Conservation (phyloP, 441 rosid species). For the Dalechampia spathulata region DNA sequence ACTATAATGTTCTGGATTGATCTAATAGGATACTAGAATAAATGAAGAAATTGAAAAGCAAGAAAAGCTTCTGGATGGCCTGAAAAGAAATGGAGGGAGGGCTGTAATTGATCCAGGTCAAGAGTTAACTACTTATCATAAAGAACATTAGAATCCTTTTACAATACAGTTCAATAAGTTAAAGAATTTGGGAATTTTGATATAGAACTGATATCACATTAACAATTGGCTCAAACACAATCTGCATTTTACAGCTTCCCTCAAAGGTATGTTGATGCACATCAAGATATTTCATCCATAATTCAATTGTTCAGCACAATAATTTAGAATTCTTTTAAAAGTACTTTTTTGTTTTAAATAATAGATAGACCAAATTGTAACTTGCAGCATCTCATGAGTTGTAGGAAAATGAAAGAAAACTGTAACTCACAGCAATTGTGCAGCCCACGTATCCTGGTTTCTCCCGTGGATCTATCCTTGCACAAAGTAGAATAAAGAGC, state of each 20-base stretch:
- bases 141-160: not conserved
- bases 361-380: not conserved
- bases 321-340: not conserved
- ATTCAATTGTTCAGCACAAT: not conserved
- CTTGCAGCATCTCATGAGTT: not conserved
- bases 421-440: constrained; percentile 67
- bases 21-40: no score
- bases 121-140: no score
- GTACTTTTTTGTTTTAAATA: not conserved
- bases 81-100: no score
- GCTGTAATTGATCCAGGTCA: no score
- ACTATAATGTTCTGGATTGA: no score
- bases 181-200: not conserved
- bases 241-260: not conserved
- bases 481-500: constrained; percentile 44
- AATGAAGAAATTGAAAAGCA: no score
- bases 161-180: not conserved
- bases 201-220: not conserved
- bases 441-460: constrained; percentile 84
- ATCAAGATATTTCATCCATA: not conserved
- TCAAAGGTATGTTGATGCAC: not conserved
- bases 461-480: constrained; percentile 64
- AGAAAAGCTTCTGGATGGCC: no score
- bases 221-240: not conserved
- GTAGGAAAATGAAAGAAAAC: constrained; percentile 3